Evolutionary conservation across 768 basidiomycete species (phyloP).

Genomic region (Tylopilus vinaceipallidus): DNA sequence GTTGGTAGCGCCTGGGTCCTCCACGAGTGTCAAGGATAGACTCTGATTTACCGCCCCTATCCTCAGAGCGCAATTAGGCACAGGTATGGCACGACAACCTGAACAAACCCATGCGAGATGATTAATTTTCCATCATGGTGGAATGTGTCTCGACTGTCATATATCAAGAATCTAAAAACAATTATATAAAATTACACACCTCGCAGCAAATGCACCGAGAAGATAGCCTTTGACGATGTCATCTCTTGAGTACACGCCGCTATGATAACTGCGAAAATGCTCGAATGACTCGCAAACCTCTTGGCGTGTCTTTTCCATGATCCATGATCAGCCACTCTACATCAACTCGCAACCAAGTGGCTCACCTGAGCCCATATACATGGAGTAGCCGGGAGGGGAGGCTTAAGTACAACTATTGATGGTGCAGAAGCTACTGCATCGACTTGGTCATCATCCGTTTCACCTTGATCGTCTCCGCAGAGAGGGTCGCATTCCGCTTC

Average conservation of each 20-base stretch:
- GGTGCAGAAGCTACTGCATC: constrained; percentile 1
- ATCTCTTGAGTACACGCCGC: constrained; percentile 69
- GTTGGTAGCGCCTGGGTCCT: constrained; percentile 39
- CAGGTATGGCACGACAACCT: background rate
- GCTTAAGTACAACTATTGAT: constrained; percentile 13
- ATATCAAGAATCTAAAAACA: constrained; percentile 11
- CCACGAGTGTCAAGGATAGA: constrained; percentile 42
- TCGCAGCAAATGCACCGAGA: constrained; percentile 65
- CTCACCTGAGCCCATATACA: constrained; percentile 47
- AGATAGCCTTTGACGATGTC: constrained; percentile 73
- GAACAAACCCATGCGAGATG: constrained; percentile 76
- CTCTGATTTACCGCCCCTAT: constrained; percentile 69
- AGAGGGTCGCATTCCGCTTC: constrained; percentile 15
- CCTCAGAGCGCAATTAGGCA: background rate
- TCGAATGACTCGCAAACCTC: constrained; percentile 81
- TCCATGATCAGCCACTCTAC: background rate
- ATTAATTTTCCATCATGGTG: constrained; percentile 64
- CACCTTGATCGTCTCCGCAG: constrained; percentile 6
- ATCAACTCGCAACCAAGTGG: background rate
- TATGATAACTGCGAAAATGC: constrained; percentile 67
- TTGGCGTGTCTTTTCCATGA: constrained; percentile 61
- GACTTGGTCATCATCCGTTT: constrained; percentile 14
- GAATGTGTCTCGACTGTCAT: constrained; percentile 64
- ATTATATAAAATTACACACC: constrained; percentile 37
- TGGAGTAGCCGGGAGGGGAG: constrained; percentile 29